Evolutionary conservation across 768 basidiomycete species (phyloP).

Genomic region (Suillus discolor): DNA sequence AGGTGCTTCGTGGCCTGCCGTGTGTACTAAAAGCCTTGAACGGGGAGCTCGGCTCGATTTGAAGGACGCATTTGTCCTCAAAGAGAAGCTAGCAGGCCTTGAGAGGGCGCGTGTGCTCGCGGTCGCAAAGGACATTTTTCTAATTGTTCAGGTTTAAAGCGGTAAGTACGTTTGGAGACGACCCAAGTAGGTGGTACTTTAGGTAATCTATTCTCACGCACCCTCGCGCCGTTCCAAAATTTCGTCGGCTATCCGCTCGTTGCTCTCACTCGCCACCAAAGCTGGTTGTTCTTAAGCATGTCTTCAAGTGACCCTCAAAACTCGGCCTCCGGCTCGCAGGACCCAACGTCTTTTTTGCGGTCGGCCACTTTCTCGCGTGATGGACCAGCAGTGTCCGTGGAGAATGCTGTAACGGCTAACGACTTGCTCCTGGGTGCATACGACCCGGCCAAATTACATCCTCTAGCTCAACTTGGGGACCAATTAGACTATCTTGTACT

Average conservation of each 20-base stretch:
- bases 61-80: slow-evolving; percentile 20
- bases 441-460: slow-evolving; percentile 92
- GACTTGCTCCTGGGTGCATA: slow-evolving; percentile 87
- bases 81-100: slow-evolving; percentile 25
- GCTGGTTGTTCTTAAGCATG: slow-evolving; percentile 23
- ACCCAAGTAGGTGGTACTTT: not conserved
- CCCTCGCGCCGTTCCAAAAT: slow-evolving; percentile 32
- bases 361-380: slow-evolving; percentile 50
- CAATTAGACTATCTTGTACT: slow-evolving; percentile 94
- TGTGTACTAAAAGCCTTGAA: slow-evolving; percentile 20
- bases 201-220: slow-evolving; percentile 24
- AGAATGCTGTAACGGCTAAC: slow-evolving; percentile 74
- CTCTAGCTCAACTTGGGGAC: slow-evolving; percentile 88
- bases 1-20: slow-evolving; percentile 13
- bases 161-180: slow-evolving; percentile 12
- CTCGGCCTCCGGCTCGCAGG: slow-evolving; percentile 43
- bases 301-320: slow-evolving; percentile 27
- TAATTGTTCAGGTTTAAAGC: slow-evolving; percentile 33
- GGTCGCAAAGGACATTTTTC: slow-evolving; percentile 22
- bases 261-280: slow-evolving; percentile 23
- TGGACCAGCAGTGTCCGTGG: slow-evolving; percentile 39
- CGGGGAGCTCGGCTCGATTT: slow-evolving; percentile 24
- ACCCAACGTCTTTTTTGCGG: slow-evolving; percentile 47
- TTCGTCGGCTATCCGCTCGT: slow-evolving; percentile 20
- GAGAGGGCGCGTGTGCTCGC: slow-evolving; percentile 24